Percentiles rank a stretch among this genome's conserved stretches.
Evolutionary conservation across 108 stramenopile species (phyloP).

Genomic region (Nitzschia sp.): DNA sequence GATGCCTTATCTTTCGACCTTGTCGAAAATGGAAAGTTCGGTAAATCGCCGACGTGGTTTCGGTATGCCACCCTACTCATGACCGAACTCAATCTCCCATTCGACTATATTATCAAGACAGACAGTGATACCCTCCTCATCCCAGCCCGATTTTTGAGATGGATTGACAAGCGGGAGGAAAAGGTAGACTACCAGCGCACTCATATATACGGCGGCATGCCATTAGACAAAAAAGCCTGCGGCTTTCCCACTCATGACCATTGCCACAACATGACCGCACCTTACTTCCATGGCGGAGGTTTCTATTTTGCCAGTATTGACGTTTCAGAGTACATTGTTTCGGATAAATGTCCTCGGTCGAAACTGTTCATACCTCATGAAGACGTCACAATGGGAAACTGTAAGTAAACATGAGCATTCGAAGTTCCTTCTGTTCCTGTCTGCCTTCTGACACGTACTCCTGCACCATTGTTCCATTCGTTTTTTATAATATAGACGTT

Average conservation of each 20-base stretch:
- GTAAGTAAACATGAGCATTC: too few relatives aligned
- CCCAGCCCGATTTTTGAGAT: slow-evolving; percentile 7
- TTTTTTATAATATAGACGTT: too few relatives aligned
- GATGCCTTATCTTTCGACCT: slow-evolving; percentile 32
- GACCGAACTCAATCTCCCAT: slow-evolving; percentile 2
- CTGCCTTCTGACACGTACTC: too few relatives aligned
- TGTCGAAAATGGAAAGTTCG: slow-evolving; percentile 36
- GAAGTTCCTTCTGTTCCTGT: too few relatives aligned
- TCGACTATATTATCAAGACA: slow-evolving; percentile 34
- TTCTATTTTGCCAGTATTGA: slow-evolving; percentile 18
- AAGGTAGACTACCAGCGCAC: slow-evolving; percentile 1
- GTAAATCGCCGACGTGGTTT: slow-evolving; percentile 44
- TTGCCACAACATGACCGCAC: slow-evolving; percentile 1
- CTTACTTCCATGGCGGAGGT: slow-evolving; percentile 6
- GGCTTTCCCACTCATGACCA: slow-evolving; percentile 13
- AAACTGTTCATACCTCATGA: slow-evolving; percentile 15
- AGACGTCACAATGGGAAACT: slow-evolving; percentile 28
- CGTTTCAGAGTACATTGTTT: slow-evolving; percentile 21
- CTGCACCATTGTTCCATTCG: too few relatives aligned
- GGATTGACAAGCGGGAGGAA: slow-evolving; percentile 13
- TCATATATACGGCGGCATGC: slow-evolving; percentile 9
- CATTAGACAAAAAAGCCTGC: slow-evolving; percentile 10
- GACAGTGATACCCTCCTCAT: slow-evolving; percentile 29
- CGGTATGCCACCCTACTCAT: slow-evolving; percentile 26
- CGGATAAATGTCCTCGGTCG: slow-evolving; percentile 6